phyloP scores from a whole-genome alignment of 2,329 filamentous ascomycete species.

The Coniosporium tulheliwenetii region DNA sequence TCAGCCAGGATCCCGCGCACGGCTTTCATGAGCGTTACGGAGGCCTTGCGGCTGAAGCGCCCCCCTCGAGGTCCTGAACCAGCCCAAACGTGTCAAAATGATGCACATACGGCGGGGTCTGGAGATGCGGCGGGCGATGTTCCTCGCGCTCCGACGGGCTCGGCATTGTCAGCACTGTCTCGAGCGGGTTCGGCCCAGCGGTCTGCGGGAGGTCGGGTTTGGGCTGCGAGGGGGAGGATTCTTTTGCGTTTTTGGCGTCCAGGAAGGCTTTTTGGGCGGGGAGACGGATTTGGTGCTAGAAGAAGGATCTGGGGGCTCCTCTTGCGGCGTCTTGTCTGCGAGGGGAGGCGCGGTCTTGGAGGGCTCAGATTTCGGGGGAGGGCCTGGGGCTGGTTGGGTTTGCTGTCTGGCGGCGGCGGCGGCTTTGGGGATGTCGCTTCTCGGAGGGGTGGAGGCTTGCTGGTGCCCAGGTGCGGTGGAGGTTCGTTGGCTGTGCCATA shows the following conservation, averaged over 20 bases:
- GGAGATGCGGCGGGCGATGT: slow-evolving; percentile 48
- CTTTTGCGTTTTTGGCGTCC: background rate
- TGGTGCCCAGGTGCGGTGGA: slow-evolving; percentile 18
- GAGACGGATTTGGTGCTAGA: too few relatives aligned
- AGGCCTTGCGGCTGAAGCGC: slow-evolving; percentile 59
- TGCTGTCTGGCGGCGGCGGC: too few relatives aligned
- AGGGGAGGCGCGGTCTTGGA: too few relatives aligned
- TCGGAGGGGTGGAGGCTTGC: too few relatives aligned
- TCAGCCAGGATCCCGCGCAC: slow-evolving; percentile 60
- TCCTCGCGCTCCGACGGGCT: slow-evolving; percentile 13
- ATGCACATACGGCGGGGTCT: slow-evolving; percentile 70
- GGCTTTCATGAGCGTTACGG: slow-evolving; percentile 82
- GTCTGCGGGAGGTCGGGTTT: slow-evolving; percentile 2
- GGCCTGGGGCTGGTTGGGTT: too few relatives aligned
- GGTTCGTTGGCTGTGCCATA: slow-evolving; percentile 34
- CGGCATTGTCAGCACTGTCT: slow-evolving; percentile 25
- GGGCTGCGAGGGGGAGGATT: slow-evolving; percentile 1
- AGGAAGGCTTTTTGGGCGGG: slow-evolving; percentile 2
- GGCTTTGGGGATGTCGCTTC: too few relatives aligned
- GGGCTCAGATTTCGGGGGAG: too few relatives aligned
- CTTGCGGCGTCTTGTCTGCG: too few relatives aligned
- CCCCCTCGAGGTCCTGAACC: slow-evolving; percentile 59
- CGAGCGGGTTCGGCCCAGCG: slow-evolving; percentile 17
- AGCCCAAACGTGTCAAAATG: slow-evolving; percentile 92
- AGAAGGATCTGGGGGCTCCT: too few relatives aligned